Percentiles rank a stretch among this genome's conserved stretches.
These are phyloP conservation scores for Scedosporium aurantiacum DNA, from an alignment of 2,329 filamentous ascomycete genomes.

Conservation along the genomic window DNA sequence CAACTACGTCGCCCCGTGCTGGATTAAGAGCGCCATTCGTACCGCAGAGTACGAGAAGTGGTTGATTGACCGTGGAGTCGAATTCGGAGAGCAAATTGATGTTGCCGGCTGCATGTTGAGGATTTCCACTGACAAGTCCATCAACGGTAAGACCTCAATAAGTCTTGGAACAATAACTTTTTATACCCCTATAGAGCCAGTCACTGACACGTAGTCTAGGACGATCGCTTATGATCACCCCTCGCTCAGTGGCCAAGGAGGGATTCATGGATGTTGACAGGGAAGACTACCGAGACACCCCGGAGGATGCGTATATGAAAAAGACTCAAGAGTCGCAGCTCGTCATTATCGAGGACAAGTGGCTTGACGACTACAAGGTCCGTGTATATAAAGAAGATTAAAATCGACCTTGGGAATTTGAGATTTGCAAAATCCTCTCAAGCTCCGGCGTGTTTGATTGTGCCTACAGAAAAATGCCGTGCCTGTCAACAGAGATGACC, in stretches of 20 bases:
- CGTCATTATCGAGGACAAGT: constrained; percentile 29
- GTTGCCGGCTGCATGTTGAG: constrained; percentile 21
- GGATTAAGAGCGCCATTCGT: constrained; percentile 23
- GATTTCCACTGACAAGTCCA: constrained; percentile 19
- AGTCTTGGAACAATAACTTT: too few species aligned
- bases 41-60: constrained; percentile 29
- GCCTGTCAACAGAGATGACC: too few species aligned
- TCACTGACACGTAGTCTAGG: constrained; percentile 12
- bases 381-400: constrained; percentile 19
- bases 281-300: constrained; percentile 21
- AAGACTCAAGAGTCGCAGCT: constrained; percentile 26
- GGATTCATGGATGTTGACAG: constrained; percentile 27
- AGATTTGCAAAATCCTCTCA: too few species aligned
- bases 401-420: not conserved
- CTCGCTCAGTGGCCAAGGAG: constrained; percentile 23
- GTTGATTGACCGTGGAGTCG: constrained; percentile 25
- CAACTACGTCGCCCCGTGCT: constrained; percentile 34
- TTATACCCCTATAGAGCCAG: too few species aligned
- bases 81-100: constrained; percentile 25
- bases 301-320: constrained; percentile 26
- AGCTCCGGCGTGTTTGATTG: too few species aligned
- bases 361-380: constrained; percentile 24
- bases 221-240: constrained; percentile 28
- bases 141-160: constrained; percentile 16
- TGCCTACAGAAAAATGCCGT: too few species aligned